Conservation (phyloP, 768 basidiomycete species). For the Mycena galericulata region DNA sequence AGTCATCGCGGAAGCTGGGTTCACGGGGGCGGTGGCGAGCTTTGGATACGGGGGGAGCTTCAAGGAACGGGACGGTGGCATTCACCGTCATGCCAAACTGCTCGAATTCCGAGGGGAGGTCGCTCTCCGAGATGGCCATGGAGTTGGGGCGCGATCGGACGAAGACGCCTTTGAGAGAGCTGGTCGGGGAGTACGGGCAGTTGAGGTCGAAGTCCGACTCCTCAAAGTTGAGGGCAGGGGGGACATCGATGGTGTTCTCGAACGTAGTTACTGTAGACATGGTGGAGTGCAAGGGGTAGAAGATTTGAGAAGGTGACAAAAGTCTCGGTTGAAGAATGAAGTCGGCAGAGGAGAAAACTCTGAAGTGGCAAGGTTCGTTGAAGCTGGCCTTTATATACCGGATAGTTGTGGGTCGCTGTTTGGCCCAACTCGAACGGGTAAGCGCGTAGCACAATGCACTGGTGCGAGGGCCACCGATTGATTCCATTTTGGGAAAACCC, state of each 20-base stretch:
- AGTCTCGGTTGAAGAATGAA: background rate
- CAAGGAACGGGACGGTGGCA: slow-evolving; percentile 13
- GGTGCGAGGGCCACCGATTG: background rate
- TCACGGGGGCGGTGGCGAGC: background rate
- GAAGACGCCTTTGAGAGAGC: slow-evolving; percentile 22
- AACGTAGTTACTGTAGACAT: background rate
- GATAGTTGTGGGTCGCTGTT: background rate
- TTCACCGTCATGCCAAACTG: slow-evolving; percentile 15
- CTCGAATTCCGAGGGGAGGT: background rate
- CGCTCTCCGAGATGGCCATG: background rate
- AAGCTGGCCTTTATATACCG: background rate
- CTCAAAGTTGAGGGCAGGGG: slow-evolving; percentile 23
- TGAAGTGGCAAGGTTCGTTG: background rate
- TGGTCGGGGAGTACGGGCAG: slow-evolving; percentile 25
- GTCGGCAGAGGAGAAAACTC: no score
- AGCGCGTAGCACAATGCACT: background rate
- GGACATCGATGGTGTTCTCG: slow-evolving; percentile 12
- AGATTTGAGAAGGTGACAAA: no score
- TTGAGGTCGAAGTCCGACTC: background rate
- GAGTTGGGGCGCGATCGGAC: slow-evolving; percentile 24
- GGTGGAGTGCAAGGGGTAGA: background rate
- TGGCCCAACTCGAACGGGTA: background rate
- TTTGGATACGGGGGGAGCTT: background rate
- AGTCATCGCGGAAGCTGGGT: background rate
- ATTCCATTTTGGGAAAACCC: no score